Evolutionary conservation across 495 filamentous ascomycete species (phyloP).

Genomic region (Copromyces sp.): DNA sequence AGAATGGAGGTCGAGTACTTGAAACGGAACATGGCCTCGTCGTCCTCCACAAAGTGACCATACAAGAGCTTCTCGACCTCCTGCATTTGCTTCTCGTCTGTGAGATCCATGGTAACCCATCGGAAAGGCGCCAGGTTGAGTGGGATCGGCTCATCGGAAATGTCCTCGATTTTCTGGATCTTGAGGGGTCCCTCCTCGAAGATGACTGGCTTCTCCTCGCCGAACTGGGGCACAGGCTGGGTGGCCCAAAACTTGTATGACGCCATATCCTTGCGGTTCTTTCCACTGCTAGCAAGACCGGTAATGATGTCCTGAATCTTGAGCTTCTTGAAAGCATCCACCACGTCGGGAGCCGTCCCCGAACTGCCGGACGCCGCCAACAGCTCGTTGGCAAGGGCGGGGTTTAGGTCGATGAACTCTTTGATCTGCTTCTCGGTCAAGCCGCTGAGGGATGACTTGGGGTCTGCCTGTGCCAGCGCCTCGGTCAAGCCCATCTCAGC

Average conservation of each 20-base stretch:
- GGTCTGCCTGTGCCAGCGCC: conserved; percentile 12
- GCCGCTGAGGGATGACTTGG: conserved; percentile 33
- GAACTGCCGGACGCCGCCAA: conserved; percentile 15
- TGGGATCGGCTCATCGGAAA: conserved; percentile 56
- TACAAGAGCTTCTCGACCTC: conserved; percentile 84
- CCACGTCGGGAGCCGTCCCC: conserved; percentile 22
- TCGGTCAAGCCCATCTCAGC: conserved; percentile 5
- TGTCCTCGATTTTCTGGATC: conserved; percentile 60
- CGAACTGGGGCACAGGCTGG: conserved; percentile 85
- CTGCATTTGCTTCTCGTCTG: conserved; percentile 45
- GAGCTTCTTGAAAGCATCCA: conserved; percentile 59
- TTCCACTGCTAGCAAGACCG: conserved; percentile 60
- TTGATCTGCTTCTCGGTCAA: conserved; percentile 38
- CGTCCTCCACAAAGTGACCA: conserved; percentile 93
- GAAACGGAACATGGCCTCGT: conserved; percentile 93
- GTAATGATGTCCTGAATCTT: conserved; percentile 73
- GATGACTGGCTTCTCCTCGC: conserved; percentile 32
- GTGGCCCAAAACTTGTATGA: conserved; percentile 98
- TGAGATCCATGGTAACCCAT: conserved; percentile 87
- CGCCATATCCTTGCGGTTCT: conserved; percentile 92
- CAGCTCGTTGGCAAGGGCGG: conserved; percentile 49
- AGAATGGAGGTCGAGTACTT: conserved; percentile 84
- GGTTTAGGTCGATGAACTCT: conserved; percentile 51
- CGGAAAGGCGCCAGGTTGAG: conserved; percentile 68
- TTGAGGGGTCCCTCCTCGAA: conserved; percentile 46